Base-by-base conservation (phyloP, 2,329 filamentous ascomycete genomes). In the Botrytis galanthina region DNA sequence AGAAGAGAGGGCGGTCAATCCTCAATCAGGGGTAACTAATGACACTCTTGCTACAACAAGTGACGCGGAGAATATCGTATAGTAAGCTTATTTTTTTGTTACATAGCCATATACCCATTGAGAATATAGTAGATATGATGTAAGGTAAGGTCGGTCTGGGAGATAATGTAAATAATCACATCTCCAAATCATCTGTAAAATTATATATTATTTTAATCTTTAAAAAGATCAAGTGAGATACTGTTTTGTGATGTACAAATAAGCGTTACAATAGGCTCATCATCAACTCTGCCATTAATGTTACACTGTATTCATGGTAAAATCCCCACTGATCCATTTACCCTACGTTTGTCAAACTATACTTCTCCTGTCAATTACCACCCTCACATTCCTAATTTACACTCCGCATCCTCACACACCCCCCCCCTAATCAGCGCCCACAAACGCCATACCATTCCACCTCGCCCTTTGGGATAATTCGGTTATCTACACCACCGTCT, bases 1-100 rank as follows among this genome's bases (percentile, higher is more conserved):
- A 42, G 75, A 76, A 26, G 78, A 80, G 71, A 78, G 78, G 60
- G 77, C 74, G n/a, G 71, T 73, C 44, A 73, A 73, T 12, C 68
- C 44, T 48, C 54, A 64, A 59, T 61, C 57, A 42, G 32, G 26
- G 32, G 32, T 32, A 1, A 26, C 32, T n/a, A 26, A 48, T 46
- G 62, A 29, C 18, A 29, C 51, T 29, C 22, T 44, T 4, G 39
- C 62, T 42, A 51, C 61, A 62, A 39, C 26, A 54, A 67, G 6
- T 0, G 35, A 57, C 26, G 35, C 66, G 42, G 48, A 59, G 37
- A 20, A 57, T 44, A 69, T 57, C 5, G 66, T 59, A 69, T 69
- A 57, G 48, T 57, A 32, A 14, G n/a, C 42, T 42, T 57, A 46
- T 37, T 37, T 29, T 67, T 67, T 37, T 35, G 32, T n/a, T n/a